Evolutionary conservation across 192 early-diverging fungal genomes (phyloP).

Genomic region (Entomortierella chlamydospora): DNA sequence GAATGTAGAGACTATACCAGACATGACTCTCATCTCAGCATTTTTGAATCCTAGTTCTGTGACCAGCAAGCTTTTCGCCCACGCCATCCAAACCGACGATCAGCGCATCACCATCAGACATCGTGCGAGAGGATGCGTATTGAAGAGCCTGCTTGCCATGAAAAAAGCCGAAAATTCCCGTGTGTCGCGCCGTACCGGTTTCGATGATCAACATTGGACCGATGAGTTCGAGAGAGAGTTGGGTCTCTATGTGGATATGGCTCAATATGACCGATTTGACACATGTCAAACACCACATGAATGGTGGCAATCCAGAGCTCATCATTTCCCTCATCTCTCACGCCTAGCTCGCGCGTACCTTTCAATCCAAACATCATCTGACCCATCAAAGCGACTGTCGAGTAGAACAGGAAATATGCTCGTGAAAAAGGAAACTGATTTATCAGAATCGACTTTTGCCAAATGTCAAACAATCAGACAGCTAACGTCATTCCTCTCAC

Average conservation of each 20-base stretch:
- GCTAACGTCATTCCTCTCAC: no score
- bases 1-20: neutral
- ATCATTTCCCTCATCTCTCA: neutral
- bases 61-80: neutral
- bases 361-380: constrained; percentile 7
- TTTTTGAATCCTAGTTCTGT: neutral
- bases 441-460: no score
- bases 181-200: neutral
- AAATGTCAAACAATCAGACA: no score
- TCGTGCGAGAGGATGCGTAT: neutral
- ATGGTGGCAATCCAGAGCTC: neutral
- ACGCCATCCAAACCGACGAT: neutral
- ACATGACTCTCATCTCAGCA: neutral
- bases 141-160: neutral
- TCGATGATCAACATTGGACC: neutral
- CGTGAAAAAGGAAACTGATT: no score
- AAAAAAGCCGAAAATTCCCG: neutral
- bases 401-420: neutral
- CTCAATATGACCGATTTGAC: neutral
- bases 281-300: neutral
- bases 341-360: neutral
- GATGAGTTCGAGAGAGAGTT: neutral
- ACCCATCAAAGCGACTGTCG: neutral
- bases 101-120: neutral
- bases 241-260: neutral